Conservation (phyloP, 2,329 filamentous ascomycete species). For the Plenodomus tracheiphilus region DNA sequence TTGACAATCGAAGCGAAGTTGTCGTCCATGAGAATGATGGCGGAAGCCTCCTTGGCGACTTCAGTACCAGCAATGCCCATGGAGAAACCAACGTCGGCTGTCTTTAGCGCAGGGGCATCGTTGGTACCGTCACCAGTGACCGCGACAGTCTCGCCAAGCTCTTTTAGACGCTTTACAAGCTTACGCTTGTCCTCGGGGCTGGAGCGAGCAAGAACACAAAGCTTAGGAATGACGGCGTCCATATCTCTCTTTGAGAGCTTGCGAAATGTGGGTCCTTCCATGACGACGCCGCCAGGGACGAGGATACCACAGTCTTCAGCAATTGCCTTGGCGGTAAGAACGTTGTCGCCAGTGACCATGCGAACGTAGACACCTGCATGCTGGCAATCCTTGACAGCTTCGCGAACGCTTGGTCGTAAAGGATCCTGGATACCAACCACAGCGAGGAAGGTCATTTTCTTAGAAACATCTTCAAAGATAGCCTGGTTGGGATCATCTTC, state of each 20-base stretch:
- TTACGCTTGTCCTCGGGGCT: constrained; percentile 71
- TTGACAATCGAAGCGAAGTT: constrained; percentile 87
- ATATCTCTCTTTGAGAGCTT: constrained; percentile 66
- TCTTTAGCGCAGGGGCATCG: constrained; percentile 78
- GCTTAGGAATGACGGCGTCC: constrained; percentile 61
- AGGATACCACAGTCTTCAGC: constrained; percentile 78
- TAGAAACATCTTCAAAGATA: constrained; percentile 69
- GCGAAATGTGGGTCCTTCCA: constrained; percentile 79
- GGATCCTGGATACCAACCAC: constrained; percentile 83
- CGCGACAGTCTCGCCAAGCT: constrained; percentile 74
- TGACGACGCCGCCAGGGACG: constrained; percentile 68
- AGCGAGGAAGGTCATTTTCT: constrained; percentile 72
- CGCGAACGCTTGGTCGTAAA: constrained; percentile 71
- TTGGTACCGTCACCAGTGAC: constrained; percentile 85
- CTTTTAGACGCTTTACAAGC: constrained; percentile 66
- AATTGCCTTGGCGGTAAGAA: constrained; percentile 76
- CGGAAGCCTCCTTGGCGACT: constrained; percentile 82
- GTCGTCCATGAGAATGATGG: constrained; percentile 86
- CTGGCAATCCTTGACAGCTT: constrained; percentile 74
- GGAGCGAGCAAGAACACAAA: constrained; percentile 70
- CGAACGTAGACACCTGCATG: constrained; percentile 76
- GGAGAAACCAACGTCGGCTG: constrained; percentile 80
- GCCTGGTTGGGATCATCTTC: constrained; percentile 66
- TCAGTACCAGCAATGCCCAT: constrained; percentile 86
- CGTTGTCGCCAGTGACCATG: constrained; percentile 86